A percentile compares a stretch with the other conserved stretches of the same genome.
These are phyloP conservation scores for Cynanchum wilfordii DNA, from an alignment of 257 asterid genomes.

Conservation along the genomic window DNA sequence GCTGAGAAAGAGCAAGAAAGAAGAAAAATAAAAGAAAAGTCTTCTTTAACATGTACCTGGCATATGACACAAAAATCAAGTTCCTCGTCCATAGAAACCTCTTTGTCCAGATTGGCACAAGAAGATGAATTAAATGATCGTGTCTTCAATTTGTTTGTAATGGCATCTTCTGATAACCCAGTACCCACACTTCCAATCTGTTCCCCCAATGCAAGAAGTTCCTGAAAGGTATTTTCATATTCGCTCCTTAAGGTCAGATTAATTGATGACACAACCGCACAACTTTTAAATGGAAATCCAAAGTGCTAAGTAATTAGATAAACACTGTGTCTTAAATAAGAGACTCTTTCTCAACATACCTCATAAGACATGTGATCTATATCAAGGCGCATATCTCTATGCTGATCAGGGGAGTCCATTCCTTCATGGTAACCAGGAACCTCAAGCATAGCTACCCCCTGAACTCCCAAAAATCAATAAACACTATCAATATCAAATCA, in stretches of 20 bases:
- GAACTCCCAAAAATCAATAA: conserved; percentile 13
- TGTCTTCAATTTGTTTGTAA: conserved; percentile 43
- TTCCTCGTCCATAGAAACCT: conserved; percentile 32
- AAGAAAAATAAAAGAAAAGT: neutral
- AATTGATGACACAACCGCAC: neutral
- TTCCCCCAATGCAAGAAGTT: conserved; percentile 82
- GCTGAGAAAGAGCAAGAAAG: neutral
- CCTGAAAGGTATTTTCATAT: conserved; percentile 35
- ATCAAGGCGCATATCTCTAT: conserved; percentile 53
- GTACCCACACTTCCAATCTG: conserved; percentile 75
- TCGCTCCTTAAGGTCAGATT: neutral
- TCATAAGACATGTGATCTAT: conserved; percentile 62
- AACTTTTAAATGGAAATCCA: conserved; percentile 5
- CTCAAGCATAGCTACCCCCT: conserved; percentile 67
- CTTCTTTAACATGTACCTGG: conserved; percentile 45
- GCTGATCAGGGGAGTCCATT: conserved; percentile 55
- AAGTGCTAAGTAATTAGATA: neutral
- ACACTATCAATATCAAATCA: neutral
- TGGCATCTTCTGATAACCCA: conserved; percentile 56
- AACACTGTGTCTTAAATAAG: neutral
- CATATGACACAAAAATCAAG: conserved; percentile 66
- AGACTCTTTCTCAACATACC: conserved; percentile 30
- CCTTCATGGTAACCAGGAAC: conserved; percentile 55
- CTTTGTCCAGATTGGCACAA: conserved; percentile 30
- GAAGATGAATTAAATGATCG: conserved; percentile 39